Conservation (phyloP, 352 stramenopile species). For the Thraustotheca clavata region DNA sequence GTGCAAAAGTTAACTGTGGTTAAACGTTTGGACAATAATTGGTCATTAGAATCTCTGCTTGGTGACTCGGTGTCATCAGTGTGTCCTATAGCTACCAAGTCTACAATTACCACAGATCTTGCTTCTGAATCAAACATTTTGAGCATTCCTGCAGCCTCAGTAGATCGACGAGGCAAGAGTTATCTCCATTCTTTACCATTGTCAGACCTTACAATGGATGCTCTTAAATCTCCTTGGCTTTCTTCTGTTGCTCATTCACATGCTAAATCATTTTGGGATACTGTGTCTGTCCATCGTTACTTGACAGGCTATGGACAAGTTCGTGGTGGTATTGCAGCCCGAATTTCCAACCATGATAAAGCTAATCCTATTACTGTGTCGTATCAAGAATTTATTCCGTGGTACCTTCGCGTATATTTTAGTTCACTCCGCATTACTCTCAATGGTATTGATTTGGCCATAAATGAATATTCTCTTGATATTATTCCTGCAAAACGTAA, state of each 20-base stretch:
- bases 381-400: constrained; percentile 73
- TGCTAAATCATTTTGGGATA: constrained; percentile 22
- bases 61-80: background rate
- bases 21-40: background rate
- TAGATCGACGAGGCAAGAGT: background rate
- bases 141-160: background rate
- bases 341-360: constrained; percentile 47
- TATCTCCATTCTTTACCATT: background rate
- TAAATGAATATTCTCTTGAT: constrained; percentile 25
- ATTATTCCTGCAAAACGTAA: constrained; percentile 56
- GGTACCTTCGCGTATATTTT: constrained; percentile 74
- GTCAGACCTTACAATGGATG: background rate
- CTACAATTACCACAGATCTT: constrained; percentile 1
- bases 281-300: constrained; percentile 61
- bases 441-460: background rate
- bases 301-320: constrained; percentile 70
- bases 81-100: background rate
- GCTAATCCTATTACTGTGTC: constrained; percentile 41
- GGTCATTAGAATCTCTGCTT: background rate
- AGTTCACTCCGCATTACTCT: constrained; percentile 40
- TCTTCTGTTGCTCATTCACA: background rate
- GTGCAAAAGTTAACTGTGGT: constrained; percentile 2
- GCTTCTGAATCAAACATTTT: background rate
- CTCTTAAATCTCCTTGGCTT: constrained; percentile 19
- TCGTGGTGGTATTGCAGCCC: constrained; percentile 57